Percentiles rank a stretch among this genome's conserved stretches.
Evolutionary conservation across 2,329 filamentous ascomycete genomes (phyloP).

Genomic region (Huntiella bhutanensis): DNA sequence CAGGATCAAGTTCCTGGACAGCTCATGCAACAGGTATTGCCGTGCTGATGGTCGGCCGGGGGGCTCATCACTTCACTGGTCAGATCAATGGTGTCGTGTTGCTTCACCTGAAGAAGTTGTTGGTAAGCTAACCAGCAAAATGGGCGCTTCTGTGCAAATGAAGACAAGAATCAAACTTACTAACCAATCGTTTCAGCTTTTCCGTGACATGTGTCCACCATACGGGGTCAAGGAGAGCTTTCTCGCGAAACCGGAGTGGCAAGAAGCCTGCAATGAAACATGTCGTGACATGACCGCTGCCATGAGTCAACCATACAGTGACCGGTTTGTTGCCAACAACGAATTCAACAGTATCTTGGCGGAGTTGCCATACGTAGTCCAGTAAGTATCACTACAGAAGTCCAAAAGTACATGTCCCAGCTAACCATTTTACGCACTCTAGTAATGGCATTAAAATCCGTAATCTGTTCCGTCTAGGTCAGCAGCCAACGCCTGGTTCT

Average conservation of each 20-base stretch:
- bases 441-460: constrained; percentile 17
- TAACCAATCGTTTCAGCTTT: background rate
- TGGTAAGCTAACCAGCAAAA: constrained; percentile 16
- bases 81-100: constrained; percentile 22
- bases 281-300: background rate
- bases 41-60: constrained; percentile 22
- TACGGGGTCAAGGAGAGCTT: constrained; percentile 19
- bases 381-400: background rate
- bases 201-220: constrained; percentile 6
- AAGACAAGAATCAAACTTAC: no score
- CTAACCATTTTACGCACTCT: background rate
- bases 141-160: no score
- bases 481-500: constrained; percentile 17
- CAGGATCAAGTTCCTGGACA: constrained; percentile 21
- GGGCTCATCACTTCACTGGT: constrained; percentile 18
- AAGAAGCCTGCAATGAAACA: constrained; percentile 14
- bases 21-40: constrained; percentile 22
- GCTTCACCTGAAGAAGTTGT: constrained; percentile 20
- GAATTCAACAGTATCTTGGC: constrained; percentile 19
- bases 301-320: background rate
- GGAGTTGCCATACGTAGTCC: constrained; percentile 14
- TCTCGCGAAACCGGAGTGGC: constrained; percentile 20
- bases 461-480: constrained; percentile 16
- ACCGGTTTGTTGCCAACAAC: constrained; percentile 15
- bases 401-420: no score